These are phyloP conservation scores for Pichia sp. DNA, from an alignment of 1,139 yeast genomes.

Conservation along the genomic window DNA sequence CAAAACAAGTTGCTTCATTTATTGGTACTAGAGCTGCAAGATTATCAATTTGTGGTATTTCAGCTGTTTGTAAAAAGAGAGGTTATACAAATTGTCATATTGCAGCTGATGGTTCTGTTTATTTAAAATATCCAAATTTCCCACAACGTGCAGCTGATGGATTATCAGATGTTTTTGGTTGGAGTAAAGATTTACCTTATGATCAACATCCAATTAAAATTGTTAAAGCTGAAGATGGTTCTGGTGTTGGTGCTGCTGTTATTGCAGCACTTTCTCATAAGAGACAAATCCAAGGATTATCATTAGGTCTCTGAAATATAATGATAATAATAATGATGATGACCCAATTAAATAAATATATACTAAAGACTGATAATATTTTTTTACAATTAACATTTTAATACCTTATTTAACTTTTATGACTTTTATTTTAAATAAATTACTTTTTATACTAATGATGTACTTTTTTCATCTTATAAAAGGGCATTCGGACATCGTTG, in stretches of 20 bases:
- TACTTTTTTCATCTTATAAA: too few relatives aligned
- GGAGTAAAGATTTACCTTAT: constrained; percentile 40
- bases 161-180: constrained; percentile 83
- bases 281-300: constrained; percentile 65
- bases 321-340: too few relatives aligned
- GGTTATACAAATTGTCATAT: constrained; percentile 72
- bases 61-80: constrained; percentile 92
- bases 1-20: constrained; percentile 78
- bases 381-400: too few relatives aligned
- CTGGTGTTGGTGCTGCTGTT: constrained; percentile 98
- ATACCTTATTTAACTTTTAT: too few relatives aligned
- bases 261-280: constrained; percentile 90
- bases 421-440: too few relatives aligned
- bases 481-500: too few relatives aligned
- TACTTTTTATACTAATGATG: too few relatives aligned
- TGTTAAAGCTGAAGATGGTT: constrained; percentile 95
- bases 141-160: constrained; percentile 89
- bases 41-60: constrained; percentile 92
- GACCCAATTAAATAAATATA: too few relatives aligned
- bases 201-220: constrained; percentile 75
- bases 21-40: constrained; percentile 94
- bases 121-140: constrained; percentile 89
- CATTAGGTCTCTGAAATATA: constrained; percentile 59
- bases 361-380: too few relatives aligned
- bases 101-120: constrained; percentile 98